Evolutionary conservation across 345 rosid genomes (phyloP).

Genomic region (Syzygium oleosum): DNA sequence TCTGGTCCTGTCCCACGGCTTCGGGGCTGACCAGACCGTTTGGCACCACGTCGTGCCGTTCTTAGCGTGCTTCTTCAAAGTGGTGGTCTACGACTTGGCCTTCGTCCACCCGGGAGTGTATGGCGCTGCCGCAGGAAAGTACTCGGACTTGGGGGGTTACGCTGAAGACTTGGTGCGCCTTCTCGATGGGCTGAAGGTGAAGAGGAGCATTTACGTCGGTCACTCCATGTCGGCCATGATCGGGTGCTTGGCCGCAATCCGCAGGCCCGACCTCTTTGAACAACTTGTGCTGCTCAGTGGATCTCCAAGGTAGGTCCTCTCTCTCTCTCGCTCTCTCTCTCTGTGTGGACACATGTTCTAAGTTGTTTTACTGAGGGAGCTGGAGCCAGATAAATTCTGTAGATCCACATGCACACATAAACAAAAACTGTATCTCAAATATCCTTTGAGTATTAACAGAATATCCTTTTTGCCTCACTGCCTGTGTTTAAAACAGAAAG

Average conservation of each 20-base stretch:
- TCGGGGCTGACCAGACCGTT: not conserved
- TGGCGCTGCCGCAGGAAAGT: not conserved
- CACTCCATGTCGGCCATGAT: conserved; percentile 36
- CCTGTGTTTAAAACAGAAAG: too few relatives aligned
- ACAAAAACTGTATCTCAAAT: not conserved
- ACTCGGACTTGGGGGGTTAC: not conserved
- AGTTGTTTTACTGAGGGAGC: not conserved
- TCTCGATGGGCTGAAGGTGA: conserved; percentile 6
- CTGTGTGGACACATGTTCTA: not conserved
- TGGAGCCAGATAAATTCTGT: not conserved
- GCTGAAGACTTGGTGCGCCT: conserved; percentile 12
- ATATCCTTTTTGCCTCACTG: not conserved
- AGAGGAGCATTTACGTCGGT: conserved; percentile 14
- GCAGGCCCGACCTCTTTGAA: conserved; percentile 18
- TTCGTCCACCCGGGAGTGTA: not conserved
- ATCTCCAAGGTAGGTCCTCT: conserved; percentile 20
- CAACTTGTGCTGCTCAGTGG: conserved; percentile 21
- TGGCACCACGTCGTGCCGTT: not conserved
- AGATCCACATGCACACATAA: not conserved
- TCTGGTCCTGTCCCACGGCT: not conserved
- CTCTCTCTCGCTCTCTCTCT: not conserved
- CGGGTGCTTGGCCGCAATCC: conserved; percentile 18
- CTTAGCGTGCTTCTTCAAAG: not conserved
- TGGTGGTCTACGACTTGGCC: not conserved
- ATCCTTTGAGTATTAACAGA: not conserved